Evolutionary conservation across 805 yeast genomes (phyloP), one percentile per base, ranked within the genome.

Genomic region (Geotrichum ghanense): DNA sequence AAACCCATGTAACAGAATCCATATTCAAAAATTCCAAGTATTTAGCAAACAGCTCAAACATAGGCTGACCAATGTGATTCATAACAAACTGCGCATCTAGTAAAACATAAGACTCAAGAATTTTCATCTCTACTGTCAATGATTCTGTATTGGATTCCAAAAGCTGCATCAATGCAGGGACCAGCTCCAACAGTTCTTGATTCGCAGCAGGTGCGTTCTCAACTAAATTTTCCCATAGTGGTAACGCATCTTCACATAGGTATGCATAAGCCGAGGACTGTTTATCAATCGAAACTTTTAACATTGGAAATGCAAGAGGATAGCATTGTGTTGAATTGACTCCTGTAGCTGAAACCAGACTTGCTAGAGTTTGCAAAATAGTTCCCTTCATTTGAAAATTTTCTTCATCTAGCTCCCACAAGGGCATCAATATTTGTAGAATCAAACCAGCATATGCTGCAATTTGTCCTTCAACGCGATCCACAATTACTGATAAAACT

Each of bases 201-300:
- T 63, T 64, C 3, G 71, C 66, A 2, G 66, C 50, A 3, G 53
- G 35, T 0, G 90, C 84, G 50, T 79, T 78, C 51, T 77, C 83
- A 45, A 87, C 59, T 1, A 83, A 60, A 1, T 81, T 70, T n/a
- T 74, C 68, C 95, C 95, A 87, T 39, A 89, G 67, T 48, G 86
- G 95, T 57, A 76, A 78, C 0, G 94, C 95, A 64, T 89, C 97
- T 58, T 89, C 97, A 17, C 81, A 72, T 7, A 89, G 61, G 45
- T 84, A 67, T 1, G 75, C 65, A 49, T 76, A 74, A 45, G 66
- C 69, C 20, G 72, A 72, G 0, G 87, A 74, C 19, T 68, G 67
- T 1, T 79, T 73, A 52, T 84, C 78, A 56, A 92, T 81, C 42
- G 82, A 74, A 5, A 69, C 63, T 10, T 67, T 65, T 22, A 88